phyloP scores from a whole-genome alignment of 2,329 filamentous ascomycete species.

The Beauveria brongniartii region DNA sequence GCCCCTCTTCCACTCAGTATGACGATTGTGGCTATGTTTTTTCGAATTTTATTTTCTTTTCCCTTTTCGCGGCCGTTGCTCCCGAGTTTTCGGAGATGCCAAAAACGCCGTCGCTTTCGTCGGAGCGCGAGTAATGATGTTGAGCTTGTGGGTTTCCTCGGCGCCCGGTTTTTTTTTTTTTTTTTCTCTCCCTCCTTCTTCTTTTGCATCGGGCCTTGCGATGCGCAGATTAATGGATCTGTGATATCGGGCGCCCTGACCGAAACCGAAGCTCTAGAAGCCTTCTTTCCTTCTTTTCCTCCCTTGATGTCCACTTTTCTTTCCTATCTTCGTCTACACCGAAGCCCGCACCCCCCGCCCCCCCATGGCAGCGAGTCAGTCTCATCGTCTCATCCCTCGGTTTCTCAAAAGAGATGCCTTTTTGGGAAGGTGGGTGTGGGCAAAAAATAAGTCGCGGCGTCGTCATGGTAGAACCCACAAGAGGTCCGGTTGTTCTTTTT shows the following conservation, averaged over 20 bases:
- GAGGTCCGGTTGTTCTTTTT: no score
- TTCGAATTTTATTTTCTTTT: neutral
- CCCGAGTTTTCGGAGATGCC: no score
- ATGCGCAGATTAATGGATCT: neutral
- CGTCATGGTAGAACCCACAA: no score
- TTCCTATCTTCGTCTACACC: neutral
- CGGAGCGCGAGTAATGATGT: neutral
- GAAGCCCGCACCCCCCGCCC: neutral
- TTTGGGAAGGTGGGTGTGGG: neutral
- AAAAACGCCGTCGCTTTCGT: neutral
- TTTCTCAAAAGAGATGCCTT: neutral
- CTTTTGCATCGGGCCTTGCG: neutral
- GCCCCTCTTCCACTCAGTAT: neutral
- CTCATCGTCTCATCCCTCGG: neutral
- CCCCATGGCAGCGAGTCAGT: neutral
- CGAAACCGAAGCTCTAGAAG: neutral
- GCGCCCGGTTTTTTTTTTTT: no score
- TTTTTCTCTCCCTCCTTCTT: neutral
- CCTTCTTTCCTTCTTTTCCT: neutral
- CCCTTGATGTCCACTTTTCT: neutral
- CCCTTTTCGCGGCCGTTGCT: neutral
- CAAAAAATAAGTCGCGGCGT: no score
- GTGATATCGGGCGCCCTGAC: neutral
- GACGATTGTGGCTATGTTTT: neutral
- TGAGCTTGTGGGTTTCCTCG: neutral